Evolutionary conservation across 2,329 filamentous ascomycete species (phyloP).

Genomic region (Colletotrichum scovillei): DNA sequence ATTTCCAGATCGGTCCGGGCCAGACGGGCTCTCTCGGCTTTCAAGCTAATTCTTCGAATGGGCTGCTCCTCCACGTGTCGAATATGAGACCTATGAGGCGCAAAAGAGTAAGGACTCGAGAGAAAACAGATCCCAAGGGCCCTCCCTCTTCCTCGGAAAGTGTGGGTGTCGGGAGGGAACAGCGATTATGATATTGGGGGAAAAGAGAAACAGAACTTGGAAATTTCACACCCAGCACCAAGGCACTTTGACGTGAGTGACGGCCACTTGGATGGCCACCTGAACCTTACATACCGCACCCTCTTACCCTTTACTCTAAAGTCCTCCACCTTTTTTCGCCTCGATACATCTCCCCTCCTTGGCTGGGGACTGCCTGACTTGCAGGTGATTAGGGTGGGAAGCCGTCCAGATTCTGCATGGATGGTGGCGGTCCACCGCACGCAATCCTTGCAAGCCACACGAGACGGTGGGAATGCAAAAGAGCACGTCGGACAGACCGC

Average conservation of each 20-base stretch:
- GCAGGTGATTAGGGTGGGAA: constrained; percentile 36
- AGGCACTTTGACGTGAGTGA: constrained; percentile 27
- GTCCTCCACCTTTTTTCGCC: constrained; percentile 26
- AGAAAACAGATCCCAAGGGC: background rate
- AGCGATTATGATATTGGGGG: constrained; percentile 29
- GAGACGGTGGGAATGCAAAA: constrained; percentile 31
- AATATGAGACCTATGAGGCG: constrained; percentile 20
- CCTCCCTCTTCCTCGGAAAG: background rate
- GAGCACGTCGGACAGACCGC: constrained; percentile 21
- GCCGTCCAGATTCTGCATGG: constrained; percentile 36
- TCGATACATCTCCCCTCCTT: constrained; percentile 21
- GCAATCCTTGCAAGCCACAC: constrained; percentile 35
- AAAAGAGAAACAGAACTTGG: background rate
- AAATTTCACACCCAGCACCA: constrained; percentile 11
- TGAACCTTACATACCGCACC: constrained; percentile 35
- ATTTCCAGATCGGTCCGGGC: constrained; percentile 25
- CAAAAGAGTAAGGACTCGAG: constrained; percentile 1
- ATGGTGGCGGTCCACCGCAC: constrained; percentile 26
- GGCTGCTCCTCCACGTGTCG: constrained; percentile 31
- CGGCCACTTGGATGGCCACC: constrained; percentile 29
- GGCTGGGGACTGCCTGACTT: constrained; percentile 37
- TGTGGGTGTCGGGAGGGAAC: constrained; percentile 14
- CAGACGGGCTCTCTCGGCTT: constrained; percentile 10
- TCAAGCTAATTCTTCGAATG: constrained; percentile 13
- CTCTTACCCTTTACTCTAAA: constrained; percentile 31